Evolutionary conservation across 2,329 filamentous ascomycete species (phyloP).

Genomic region (Ophiostoma pallidulum): DNA sequence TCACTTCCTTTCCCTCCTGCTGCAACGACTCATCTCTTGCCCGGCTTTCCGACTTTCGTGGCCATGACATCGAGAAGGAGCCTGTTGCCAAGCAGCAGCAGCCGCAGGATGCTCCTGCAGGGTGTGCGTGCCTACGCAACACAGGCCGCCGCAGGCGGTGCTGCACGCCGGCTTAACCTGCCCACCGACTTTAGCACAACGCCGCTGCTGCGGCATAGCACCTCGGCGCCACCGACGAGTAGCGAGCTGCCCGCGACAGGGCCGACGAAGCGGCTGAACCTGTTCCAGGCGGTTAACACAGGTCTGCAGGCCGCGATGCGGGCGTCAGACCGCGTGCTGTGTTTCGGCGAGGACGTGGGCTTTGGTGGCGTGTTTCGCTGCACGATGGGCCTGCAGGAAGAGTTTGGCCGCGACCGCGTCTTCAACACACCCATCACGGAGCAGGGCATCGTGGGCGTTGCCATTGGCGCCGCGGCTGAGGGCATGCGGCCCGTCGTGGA

Average conservation of each 20-base stretch:
- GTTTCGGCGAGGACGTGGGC: slow-evolving; percentile 95
- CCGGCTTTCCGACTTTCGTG: too few relatives aligned
- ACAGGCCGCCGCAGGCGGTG: too few relatives aligned
- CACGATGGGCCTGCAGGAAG: slow-evolving; percentile 80
- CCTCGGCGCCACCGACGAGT: slow-evolving; percentile 60
- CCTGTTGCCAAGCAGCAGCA: too few relatives aligned
- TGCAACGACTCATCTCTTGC: too few relatives aligned
- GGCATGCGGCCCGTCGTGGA: slow-evolving; percentile 90
- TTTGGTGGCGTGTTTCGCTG: slow-evolving; percentile 96
- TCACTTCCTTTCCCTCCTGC: too few relatives aligned
- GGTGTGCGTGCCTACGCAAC: too few relatives aligned
- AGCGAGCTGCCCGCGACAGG: slow-evolving; percentile 57
- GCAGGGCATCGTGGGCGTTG: slow-evolving; percentile 91
- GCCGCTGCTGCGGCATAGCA: slow-evolving; percentile 68
- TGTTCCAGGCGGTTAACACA: slow-evolving; percentile 90
- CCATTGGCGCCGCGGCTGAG: slow-evolving; percentile 78
- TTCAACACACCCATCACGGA: slow-evolving; percentile 97
- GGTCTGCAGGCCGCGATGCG: slow-evolving; percentile 74
- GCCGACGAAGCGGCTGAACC: slow-evolving; percentile 80
- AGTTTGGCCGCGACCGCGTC: slow-evolving; percentile 78
- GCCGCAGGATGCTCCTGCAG: too few relatives aligned
- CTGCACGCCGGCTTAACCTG: slow-evolving; percentile 69
- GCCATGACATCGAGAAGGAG: too few relatives aligned
- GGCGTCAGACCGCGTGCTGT: slow-evolving; percentile 72
- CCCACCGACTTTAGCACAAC: slow-evolving; percentile 81